Base-by-base conservation (phyloP, 306 rosid genomes). In the Betula pendula region DNA sequence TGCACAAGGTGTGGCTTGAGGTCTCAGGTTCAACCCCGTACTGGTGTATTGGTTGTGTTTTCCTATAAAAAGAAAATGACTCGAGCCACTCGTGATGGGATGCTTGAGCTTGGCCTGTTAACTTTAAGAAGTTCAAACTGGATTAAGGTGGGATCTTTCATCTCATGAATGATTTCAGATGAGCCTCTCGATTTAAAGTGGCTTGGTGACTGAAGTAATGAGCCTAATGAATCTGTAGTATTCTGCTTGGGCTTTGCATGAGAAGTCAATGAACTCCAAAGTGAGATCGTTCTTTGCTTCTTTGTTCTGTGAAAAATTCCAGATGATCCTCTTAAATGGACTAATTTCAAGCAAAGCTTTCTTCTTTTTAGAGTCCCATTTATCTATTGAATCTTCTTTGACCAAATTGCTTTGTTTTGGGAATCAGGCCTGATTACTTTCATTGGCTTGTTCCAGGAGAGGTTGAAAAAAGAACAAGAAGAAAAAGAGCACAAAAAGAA, bases 391-490 rank as follows among this genome's bases (percentile, higher is more conserved):
- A 27, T 56, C 35, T 24, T 11, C 65, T 12, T 58, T 25, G 35
- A 16, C 43, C 42, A 27, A 60, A 27, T 16, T 27, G 68, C 40
- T 60, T 60, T 27, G 38, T 60, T 60, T 16, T 20, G 9, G 70
- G 67, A 50, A 52, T 56, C 53, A 55, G 49, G 49, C 56, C 53
- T 79, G 52, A 7, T 68, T 4, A 43, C n/a, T 40, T n/a, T 13
- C 16, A 40, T 44, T 75, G 44, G 25, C 15, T 60, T 47, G 71
- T 72, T 74, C 73, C 90, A 94, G 98, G 95, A 76, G 89, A 91
- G 94, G 89, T 80, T 94, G 84, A 91, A 91, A 85, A 91, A 94
- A 81, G 97, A 91, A 80, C 97, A 90, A 77, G 98, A 94, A 79
- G 97, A 90, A 77, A 89, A 94, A 84, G 98, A 94, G 75, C 92